Conservation (phyloP, 257 asterid species). For the Lycium ferocissimum region DNA sequence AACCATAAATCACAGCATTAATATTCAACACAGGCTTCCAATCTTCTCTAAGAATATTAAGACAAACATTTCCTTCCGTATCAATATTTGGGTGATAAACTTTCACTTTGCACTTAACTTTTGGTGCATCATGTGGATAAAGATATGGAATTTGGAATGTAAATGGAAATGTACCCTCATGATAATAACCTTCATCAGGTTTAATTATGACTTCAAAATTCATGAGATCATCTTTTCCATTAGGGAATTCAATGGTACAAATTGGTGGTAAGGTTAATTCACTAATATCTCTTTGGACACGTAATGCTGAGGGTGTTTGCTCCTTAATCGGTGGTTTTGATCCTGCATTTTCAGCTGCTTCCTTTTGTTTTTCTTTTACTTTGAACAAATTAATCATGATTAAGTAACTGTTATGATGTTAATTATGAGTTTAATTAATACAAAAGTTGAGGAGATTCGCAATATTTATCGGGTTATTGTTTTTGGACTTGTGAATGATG, state of each 20-base stretch:
- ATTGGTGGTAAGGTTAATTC: conserved; percentile 80
- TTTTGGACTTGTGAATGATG: neutral
- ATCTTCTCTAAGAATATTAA: conserved; percentile 95
- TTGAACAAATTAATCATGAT: conserved; percentile 2
- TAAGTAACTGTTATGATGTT: neutral
- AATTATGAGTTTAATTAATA: neutral
- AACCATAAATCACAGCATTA: conserved; percentile 80
- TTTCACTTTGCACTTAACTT: conserved; percentile 94
- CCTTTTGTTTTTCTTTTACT: neutral
- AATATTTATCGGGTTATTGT: neutral
- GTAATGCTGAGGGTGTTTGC: neutral
- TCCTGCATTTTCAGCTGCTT: neutral
- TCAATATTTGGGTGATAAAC: conserved; percentile 96
- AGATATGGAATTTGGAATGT: conserved; percentile 81
- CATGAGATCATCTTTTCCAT: conserved; percentile 94
- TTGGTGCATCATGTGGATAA: conserved; percentile 96
- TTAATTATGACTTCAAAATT: conserved; percentile 86
- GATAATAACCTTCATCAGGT: conserved; percentile 85
- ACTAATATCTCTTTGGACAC: conserved; percentile 62
- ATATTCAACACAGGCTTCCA: conserved; percentile 97
- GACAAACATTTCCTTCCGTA: conserved; percentile 91
- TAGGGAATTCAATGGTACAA: conserved; percentile 79
- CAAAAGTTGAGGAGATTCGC: neutral
- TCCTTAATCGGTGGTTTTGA: neutral
- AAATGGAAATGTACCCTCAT: conserved; percentile 80